A percentile compares a stretch with the other conserved stretches of the same genome.
These are phyloP conservation scores for Naganishia sp. DNA, from an alignment of 1,284 basidiomycete genomes.

Conservation along the genomic window DNA sequence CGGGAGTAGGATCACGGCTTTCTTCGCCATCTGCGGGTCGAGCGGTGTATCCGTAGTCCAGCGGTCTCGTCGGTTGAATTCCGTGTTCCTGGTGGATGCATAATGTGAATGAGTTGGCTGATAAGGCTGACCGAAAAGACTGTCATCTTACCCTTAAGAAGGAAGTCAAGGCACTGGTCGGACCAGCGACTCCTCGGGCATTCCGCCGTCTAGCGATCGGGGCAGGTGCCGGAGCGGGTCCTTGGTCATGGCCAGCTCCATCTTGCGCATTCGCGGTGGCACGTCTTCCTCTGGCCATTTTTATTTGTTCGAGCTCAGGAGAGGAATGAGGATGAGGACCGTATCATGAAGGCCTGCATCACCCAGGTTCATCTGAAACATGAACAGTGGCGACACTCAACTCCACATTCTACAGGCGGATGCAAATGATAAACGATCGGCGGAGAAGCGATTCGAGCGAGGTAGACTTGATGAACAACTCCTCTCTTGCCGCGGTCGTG, in stretches of 20 bases:
- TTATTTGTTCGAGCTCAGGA: not conserved
- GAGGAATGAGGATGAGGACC: too few relatives aligned
- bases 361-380: too few relatives aligned
- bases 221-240: conserved; percentile 5
- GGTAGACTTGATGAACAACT: not conserved
- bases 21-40: conserved; percentile 25
- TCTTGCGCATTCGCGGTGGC: conserved; percentile 1
- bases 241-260: not conserved
- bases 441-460: conserved; percentile 1
- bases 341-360: too few relatives aligned
- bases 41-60: conserved; percentile 19
- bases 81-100: conserved; percentile 44
- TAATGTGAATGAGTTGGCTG: not conserved
- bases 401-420: too few relatives aligned
- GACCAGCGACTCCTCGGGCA: conserved; percentile 66
- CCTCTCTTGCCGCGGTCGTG: not conserved
- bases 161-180: conserved; percentile 86
- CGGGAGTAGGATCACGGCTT: conserved; percentile 7
- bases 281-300: conserved; percentile 15
- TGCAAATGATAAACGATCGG: not conserved
- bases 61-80: conserved; percentile 46
- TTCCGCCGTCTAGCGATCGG: conserved; percentile 25
- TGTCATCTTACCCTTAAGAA: conserved; percentile 70
- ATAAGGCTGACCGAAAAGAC: not conserved
- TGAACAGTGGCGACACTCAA: too few relatives aligned